phyloP scores from a whole-genome alignment of 768 basidiomycete genomes.

The Saitozyma podzolica region DNA sequence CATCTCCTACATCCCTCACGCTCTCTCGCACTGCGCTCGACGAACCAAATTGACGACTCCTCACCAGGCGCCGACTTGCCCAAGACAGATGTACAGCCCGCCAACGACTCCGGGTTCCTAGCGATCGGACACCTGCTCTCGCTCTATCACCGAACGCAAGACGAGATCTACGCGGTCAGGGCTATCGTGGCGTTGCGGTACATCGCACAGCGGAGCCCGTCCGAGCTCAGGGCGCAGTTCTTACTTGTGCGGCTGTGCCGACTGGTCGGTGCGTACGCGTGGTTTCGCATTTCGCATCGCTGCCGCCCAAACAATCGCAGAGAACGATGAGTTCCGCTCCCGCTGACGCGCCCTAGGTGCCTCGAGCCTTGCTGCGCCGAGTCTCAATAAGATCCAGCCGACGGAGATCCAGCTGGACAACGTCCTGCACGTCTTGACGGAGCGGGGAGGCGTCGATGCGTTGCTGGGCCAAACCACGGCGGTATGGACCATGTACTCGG shows the following conservation, averaged over 20 bases:
- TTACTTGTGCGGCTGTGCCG: conserved; percentile 40
- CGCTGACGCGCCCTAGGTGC: conserved; percentile 21
- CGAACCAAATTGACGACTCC: neutral
- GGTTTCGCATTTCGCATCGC: too few relatives aligned
- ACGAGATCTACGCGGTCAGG: conserved; percentile 11
- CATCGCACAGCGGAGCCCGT: conserved; percentile 27
- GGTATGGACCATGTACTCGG: conserved; percentile 12
- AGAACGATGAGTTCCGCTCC: neutral
- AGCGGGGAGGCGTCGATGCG: conserved; percentile 25
- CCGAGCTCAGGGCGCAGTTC: conserved; percentile 28
- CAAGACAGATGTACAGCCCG: conserved; percentile 34
- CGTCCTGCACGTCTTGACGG: conserved; percentile 28
- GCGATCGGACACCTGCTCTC: conserved; percentile 1
- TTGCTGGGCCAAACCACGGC: conserved; percentile 11
- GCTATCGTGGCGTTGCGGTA: conserved; percentile 30
- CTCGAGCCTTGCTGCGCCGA: neutral
- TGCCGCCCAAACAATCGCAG: too few relatives aligned
- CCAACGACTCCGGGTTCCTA: conserved; percentile 28
- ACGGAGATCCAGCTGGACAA: conserved; percentile 41
- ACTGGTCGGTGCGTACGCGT: conserved; percentile 30
- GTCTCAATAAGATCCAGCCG: conserved; percentile 14
- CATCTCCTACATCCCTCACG: neutral
- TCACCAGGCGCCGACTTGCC: conserved; percentile 28
- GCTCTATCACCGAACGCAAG: neutral
- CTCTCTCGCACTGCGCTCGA: neutral